phyloP scores from a whole-genome alignment of 2,329 filamentous ascomycete species.

The Pseudopyrenochaeta lycopersici region DNA sequence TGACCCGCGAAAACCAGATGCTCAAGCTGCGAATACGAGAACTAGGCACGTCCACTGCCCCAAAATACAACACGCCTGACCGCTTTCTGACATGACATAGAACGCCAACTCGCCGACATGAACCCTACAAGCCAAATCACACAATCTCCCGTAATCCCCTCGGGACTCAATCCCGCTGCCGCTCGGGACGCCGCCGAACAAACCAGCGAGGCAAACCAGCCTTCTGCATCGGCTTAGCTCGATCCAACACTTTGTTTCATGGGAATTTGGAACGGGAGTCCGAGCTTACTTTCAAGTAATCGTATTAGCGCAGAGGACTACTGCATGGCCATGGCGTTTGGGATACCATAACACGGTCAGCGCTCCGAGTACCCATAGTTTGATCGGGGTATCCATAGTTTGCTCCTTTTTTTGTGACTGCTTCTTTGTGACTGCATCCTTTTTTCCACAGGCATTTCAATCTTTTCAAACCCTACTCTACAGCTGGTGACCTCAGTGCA shows the following conservation, averaged over 20 bases:
- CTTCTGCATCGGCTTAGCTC: slow-evolving; percentile 2
- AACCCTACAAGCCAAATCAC: slow-evolving; percentile 42
- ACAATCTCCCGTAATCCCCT: slow-evolving; percentile 40
- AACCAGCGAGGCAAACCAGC: background rate
- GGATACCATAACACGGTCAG: background rate
- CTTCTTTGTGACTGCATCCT: background rate
- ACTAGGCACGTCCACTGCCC: slow-evolving; percentile 61
- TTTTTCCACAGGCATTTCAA: too few relatives aligned
- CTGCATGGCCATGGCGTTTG: slow-evolving; percentile 19
- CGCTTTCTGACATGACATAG: slow-evolving; percentile 25
- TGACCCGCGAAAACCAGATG: slow-evolving; percentile 85
- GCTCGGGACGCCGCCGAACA: slow-evolving; percentile 21
- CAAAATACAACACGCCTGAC: background rate
- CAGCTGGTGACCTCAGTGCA: too few relatives aligned
- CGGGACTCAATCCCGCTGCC: slow-evolving; percentile 34
- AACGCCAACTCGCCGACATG: slow-evolving; percentile 45
- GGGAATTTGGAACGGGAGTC: too few relatives aligned
- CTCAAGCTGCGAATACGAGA: slow-evolving; percentile 77
- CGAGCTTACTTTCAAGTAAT: background rate
- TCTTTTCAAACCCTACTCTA: too few relatives aligned
- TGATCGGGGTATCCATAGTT: too few relatives aligned
- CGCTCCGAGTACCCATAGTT: too few relatives aligned
- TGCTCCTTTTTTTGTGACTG: background rate
- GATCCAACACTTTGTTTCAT: too few relatives aligned
- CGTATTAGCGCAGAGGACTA: background rate